Percentiles rank a stretch among this genome's conserved stretches.
Conservation (phyloP, 495 filamentous ascomycete genomes). For the Penicillium nucicola region DNA sequence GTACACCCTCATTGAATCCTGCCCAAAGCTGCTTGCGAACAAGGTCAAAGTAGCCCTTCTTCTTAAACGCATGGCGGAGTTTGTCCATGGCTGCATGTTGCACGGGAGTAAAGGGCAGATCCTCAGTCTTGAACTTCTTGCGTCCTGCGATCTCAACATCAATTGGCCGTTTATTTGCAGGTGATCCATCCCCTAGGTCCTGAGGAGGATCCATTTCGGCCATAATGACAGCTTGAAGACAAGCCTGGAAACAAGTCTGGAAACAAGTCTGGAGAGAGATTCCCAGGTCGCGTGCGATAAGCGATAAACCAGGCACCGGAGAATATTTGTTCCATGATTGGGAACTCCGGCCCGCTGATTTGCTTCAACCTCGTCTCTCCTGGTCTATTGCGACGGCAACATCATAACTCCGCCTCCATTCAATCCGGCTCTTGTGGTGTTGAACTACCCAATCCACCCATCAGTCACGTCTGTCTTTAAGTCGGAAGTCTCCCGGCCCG, state of each 20-base stretch:
- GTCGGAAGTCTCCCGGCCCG: slow-evolving; percentile 7
- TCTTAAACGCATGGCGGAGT: slow-evolving; percentile 79
- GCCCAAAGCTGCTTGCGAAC: slow-evolving; percentile 79
- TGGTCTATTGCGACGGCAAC: slow-evolving; percentile 21
- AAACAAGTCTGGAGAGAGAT: neutral
- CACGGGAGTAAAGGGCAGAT: slow-evolving; percentile 70
- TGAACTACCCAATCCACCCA: slow-evolving; percentile 10
- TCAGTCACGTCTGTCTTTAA: neutral
- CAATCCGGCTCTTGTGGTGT: slow-evolving; percentile 16
- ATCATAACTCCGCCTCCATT: slow-evolving; percentile 17
- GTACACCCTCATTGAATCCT: slow-evolving; percentile 73
- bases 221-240: neutral
- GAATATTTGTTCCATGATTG: slow-evolving; percentile 34
- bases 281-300: slow-evolving; percentile 24
- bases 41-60: slow-evolving; percentile 85
- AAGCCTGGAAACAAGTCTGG: neutral
- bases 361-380: slow-evolving; percentile 35
- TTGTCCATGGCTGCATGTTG: slow-evolving; percentile 74
- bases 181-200: slow-evolving; percentile 29
- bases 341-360: slow-evolving; percentile 42
- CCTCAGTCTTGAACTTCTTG: slow-evolving; percentile 79
- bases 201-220: slow-evolving; percentile 43
- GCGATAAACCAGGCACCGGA: slow-evolving; percentile 23
- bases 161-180: slow-evolving; percentile 23
- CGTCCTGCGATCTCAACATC: slow-evolving; percentile 41